Evolutionary conservation across 2,329 filamentous ascomycete genomes (phyloP).

Genomic region (Myriosclerotinia duriaeana): DNA sequence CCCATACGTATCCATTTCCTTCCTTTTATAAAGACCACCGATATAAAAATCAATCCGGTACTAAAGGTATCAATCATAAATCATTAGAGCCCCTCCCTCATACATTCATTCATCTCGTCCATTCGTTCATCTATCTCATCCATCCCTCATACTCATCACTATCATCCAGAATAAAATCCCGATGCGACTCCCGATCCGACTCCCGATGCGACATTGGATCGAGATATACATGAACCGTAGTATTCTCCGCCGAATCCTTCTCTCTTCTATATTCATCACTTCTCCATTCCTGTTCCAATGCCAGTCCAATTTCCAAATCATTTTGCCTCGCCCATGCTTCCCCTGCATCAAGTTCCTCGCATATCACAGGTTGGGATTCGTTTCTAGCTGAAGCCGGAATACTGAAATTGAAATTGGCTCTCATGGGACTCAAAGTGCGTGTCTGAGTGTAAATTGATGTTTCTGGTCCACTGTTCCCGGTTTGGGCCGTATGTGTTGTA

Average conservation of each 20-base stretch:
- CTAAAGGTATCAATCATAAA: constrained; percentile 14
- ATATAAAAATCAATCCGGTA: neutral
- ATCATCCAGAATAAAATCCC: constrained; percentile 19
- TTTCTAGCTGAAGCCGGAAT: neutral
- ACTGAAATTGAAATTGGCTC: constrained; percentile 9
- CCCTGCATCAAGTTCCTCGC: neutral
- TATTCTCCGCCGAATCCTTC: neutral
- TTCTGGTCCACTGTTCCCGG: neutral
- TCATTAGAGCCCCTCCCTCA: constrained; percentile 3
- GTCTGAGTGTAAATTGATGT: constrained; percentile 9
- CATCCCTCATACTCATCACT: constrained; percentile 17
- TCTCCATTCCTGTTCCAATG: constrained; percentile 11
- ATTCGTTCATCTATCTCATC: neutral
- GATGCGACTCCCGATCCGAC: neutral
- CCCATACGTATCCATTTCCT: neutral
- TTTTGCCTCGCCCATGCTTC: constrained; percentile 17
- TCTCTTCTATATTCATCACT: neutral
- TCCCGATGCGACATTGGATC: neutral
- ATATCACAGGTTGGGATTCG: neutral
- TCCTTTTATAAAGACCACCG: neutral
- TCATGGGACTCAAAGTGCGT: constrained; percentile 5
- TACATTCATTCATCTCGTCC: neutral
- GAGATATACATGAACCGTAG: neutral
- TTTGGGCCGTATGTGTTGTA: constrained; percentile 2
- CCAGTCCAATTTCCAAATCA: constrained; percentile 17